Conservation (phyloP, 164 flowering plant species). For the Dillenia suffruticosa region DNA sequence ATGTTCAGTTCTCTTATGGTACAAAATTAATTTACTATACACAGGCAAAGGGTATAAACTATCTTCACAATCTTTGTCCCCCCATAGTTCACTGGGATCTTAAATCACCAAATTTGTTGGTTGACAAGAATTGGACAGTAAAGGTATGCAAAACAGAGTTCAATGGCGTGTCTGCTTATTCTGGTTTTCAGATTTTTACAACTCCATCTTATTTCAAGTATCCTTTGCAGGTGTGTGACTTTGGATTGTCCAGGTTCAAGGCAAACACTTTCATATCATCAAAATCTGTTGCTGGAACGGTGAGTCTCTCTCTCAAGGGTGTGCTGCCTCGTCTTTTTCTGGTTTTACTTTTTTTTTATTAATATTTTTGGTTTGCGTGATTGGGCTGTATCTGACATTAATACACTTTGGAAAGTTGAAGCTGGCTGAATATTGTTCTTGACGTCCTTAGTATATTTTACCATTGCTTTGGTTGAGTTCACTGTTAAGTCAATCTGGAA, state of each 20-base stretch:
- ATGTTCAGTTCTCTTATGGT: too few relatives aligned
- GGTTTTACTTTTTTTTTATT: too few relatives aligned
- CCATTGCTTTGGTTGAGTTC: too few relatives aligned
- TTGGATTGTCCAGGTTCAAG: constrained; percentile 95
- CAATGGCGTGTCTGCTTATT: neutral
- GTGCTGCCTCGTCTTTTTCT: too few relatives aligned
- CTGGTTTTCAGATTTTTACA: neutral
- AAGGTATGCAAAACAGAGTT: constrained; percentile 43
- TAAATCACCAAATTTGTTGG: constrained; percentile 90
- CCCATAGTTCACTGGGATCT: constrained; percentile 98
- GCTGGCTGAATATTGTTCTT: too few relatives aligned
- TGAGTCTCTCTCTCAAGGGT: constrained; percentile 30
- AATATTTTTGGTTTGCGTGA: too few relatives aligned
- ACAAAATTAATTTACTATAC: constrained; percentile 9
- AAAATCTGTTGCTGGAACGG: constrained; percentile 98
- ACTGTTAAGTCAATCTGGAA: too few relatives aligned
- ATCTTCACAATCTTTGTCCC: constrained; percentile 81
- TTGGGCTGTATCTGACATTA: too few relatives aligned
- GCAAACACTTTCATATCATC: constrained; percentile 88
- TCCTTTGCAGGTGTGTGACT: constrained; percentile 78
- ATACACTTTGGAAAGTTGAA: too few relatives aligned
- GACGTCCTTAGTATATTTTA: too few relatives aligned
- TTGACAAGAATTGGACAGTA: constrained; percentile 92
- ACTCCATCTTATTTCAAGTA: constrained; percentile 5
- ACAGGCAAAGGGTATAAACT: constrained; percentile 95